Conservation (phyloP, 2,329 filamentous ascomycete genomes). For the Acrodontium crateriforme region DNA sequence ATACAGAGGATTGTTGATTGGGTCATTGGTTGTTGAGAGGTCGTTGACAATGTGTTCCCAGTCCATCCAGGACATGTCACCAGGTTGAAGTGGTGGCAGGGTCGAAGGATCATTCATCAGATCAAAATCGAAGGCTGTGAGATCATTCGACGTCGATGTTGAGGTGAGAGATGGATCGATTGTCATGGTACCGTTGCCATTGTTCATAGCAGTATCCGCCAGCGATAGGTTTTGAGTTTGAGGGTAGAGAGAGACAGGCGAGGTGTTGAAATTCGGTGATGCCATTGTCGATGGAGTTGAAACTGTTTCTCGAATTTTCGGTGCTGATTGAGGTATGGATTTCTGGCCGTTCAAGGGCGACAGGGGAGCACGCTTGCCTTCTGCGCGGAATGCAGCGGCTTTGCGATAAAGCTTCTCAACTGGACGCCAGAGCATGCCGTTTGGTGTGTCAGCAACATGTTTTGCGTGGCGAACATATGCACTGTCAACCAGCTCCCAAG, state of each 20-base stretch:
- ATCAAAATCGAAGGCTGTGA: conserved; percentile 3
- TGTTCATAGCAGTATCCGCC: not conserved
- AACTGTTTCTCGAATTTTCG: conserved; percentile 2
- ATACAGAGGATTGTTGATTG: too few species aligned
- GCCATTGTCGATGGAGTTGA: conserved; percentile 1
- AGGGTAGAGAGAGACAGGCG: not conserved
- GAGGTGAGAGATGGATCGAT: conserved; percentile 2
- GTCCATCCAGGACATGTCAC: conserved; percentile 6
- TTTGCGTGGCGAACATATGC: conserved; percentile 32
- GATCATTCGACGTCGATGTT: too few species aligned
- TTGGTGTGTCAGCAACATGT: conserved; percentile 36
- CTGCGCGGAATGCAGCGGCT: conserved; percentile 24
- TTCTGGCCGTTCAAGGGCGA: not conserved
- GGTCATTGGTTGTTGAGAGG: not conserved
- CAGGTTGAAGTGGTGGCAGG: not conserved
- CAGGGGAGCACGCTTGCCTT: conserved; percentile 1
- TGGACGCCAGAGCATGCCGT: conserved; percentile 41
- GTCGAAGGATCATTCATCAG: not conserved
- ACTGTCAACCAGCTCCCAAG: conserved; percentile 37
- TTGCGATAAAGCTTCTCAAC: conserved; percentile 40
- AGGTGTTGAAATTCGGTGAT: conserved; percentile 1
- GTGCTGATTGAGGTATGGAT: not conserved
- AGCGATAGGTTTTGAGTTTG: not conserved
- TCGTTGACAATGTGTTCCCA: conserved; percentile 10
- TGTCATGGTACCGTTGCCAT: conserved; percentile 2